Base-by-base conservation (phyloP, 257 asterid genomes). In the Primulina tabacum region DNA sequence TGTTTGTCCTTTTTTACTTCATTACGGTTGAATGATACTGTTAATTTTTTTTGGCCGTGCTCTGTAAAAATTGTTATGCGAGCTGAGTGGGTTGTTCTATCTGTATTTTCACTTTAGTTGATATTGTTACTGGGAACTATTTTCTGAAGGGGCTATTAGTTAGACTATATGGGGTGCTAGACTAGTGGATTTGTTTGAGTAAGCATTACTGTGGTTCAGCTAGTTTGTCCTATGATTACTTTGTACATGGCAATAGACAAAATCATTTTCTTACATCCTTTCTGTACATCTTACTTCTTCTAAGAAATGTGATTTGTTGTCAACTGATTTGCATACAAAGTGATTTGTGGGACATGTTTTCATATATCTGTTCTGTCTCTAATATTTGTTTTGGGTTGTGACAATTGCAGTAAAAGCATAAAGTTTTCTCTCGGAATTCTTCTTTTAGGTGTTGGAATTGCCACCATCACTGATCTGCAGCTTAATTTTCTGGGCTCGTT, bases 371-470 rank as follows among this genome's bases (percentile, higher is more conserved):
- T 40, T 64, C 52, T 47, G 34, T 73, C 68, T 72, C 75, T 73
- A 29, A 71, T 70, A 77, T n/a, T 32, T 76, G 40, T 37, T 33
- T 58, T 67, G 72, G 67, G 64, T 66, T 80, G 38, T 82, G 72
- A 53, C 53, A 63, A 66, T 72, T 87, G 83, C 92, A 91, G 97
- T 86, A 73, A 81, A 83, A 87, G 71, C 78, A 78, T 89, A 64
- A 86, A 88, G 82, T 67, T 86, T 76, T 84, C 96, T 75, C 90
- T 91, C 67, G 67, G 65, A 62, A 64, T 89, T 79, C 89, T 91
- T 69, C 97, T 91, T 74, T 72, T 82, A 34, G 97, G 97, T 77
- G 97, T 91, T 74, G 96, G 97, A 55, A 86, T 92, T 73, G 98
- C 98, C 59, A 89, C 98, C 18, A 53, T 92, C 53, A 92, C 98